phyloP scores from a whole-genome alignment of 2,329 filamentous ascomycete species.

The Orbilia blumenaviensis region DNA sequence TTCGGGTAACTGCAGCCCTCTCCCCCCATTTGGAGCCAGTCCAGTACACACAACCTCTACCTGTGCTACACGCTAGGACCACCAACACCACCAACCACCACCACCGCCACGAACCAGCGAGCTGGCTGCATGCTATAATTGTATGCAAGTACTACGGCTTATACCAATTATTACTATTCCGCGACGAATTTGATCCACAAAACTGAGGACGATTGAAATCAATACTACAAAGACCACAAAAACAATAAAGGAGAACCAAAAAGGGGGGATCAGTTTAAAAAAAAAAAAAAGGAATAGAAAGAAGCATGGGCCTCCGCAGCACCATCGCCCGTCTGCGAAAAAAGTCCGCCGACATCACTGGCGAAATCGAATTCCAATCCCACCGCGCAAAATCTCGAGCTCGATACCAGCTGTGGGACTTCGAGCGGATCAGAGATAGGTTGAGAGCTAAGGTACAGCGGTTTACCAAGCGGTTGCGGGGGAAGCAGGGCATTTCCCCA shows the following conservation, averaged over 20 bases:
- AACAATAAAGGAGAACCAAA: no score
- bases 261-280: no score
- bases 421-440: constrained; percentile 12
- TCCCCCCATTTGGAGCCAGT: background rate
- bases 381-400: constrained; percentile 23
- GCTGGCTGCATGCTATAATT: no score
- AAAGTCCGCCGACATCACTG: constrained; percentile 9
- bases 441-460: background rate
- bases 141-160: no score
- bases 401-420: constrained; percentile 35
- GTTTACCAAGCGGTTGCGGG: background rate
- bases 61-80: no score
- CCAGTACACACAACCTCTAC: no score
- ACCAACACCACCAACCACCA: background rate
- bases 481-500: no score
- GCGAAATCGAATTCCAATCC: constrained; percentile 20
- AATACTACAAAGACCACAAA: no score
- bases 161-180: no score
- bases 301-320: background rate
- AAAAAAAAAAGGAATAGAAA: background rate
- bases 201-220: no score
- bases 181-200: no score
- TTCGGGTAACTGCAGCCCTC: constrained; percentile 21
- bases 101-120: no score
- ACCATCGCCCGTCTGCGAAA: background rate